phyloP scores from a whole-genome alignment of 345 rosid genomes.

The Erucastrum elatum region DNA sequence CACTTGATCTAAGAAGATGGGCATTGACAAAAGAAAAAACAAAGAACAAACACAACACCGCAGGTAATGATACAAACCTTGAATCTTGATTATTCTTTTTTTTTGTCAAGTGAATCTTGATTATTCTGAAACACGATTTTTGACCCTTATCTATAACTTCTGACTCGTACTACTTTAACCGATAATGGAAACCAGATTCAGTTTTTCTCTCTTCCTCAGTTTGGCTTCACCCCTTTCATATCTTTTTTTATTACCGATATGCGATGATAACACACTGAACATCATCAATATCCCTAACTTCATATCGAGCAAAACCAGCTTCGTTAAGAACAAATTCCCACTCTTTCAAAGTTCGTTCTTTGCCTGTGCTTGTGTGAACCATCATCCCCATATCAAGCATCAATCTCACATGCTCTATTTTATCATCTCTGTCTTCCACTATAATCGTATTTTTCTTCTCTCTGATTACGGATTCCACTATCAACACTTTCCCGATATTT shows the following conservation, averaged over 20 bases:
- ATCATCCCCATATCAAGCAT: constrained; percentile 75
- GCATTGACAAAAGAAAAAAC: too few relatives aligned
- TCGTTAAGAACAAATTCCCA: constrained; percentile 56
- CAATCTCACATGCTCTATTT: constrained; percentile 47
- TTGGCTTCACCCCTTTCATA: neutral
- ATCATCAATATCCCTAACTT: constrained; percentile 42
- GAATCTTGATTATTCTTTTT: neutral
- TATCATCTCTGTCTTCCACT: constrained; percentile 36
- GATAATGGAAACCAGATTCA: neutral
- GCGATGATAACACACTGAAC: constrained; percentile 55
- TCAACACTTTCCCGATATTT: constrained; percentile 59
- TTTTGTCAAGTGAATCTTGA: neutral
- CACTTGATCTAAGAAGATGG: too few relatives aligned
- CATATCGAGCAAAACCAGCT: constrained; percentile 57
- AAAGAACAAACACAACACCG: neutral
- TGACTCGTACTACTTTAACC: neutral
- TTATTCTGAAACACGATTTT: neutral
- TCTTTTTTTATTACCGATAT: constrained; percentile 33
- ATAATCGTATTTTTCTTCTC: constrained; percentile 26
- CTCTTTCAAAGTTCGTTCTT: constrained; percentile 64
- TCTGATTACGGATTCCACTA: constrained; percentile 53
- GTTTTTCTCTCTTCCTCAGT: neutral
- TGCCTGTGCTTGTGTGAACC: constrained; percentile 61
- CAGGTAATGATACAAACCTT: neutral
- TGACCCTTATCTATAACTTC: neutral